Evolutionary conservation across 148 eudicot species (phyloP).

Genomic region (Rhododendron molle): DNA sequence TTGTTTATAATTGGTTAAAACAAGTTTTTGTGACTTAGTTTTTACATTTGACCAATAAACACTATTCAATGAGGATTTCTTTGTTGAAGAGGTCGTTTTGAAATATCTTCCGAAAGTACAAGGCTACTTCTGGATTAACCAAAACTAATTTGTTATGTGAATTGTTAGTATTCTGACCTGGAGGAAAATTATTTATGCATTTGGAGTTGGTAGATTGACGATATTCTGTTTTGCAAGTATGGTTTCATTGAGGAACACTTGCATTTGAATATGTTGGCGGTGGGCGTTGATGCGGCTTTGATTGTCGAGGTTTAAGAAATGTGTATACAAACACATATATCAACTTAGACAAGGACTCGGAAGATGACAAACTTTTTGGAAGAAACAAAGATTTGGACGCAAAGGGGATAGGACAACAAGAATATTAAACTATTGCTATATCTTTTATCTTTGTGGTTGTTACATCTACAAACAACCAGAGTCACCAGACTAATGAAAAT

Average conservation of each 20-base stretch:
- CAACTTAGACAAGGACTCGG: not conserved
- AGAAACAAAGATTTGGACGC: not conserved
- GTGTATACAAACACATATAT: not conserved
- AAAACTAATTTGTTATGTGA: not conserved
- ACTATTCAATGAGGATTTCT: not conserved
- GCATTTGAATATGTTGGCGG: not conserved
- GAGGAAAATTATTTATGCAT: not conserved
- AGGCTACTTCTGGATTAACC: not conserved
- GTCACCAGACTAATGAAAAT: not conserved
- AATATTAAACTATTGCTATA: not conserved
- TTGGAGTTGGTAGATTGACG: not conserved
- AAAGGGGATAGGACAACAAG: not conserved
- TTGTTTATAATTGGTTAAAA: not conserved
- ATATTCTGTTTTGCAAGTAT: not conserved
- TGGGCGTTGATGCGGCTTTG: not conserved
- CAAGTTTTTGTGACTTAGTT: not conserved
- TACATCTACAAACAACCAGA: not conserved
- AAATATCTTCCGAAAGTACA: not conserved
- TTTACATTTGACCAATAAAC: not conserved
- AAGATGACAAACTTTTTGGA: not conserved
- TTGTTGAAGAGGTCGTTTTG: not conserved
- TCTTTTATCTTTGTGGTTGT: not conserved
- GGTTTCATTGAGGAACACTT: not conserved
- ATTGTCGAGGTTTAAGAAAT: not conserved
- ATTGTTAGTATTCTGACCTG: not conserved